These are phyloP conservation scores for Scenedesmus sp. DNA, from an alignment of 163 green algal genomes.

Conservation along the genomic window DNA sequence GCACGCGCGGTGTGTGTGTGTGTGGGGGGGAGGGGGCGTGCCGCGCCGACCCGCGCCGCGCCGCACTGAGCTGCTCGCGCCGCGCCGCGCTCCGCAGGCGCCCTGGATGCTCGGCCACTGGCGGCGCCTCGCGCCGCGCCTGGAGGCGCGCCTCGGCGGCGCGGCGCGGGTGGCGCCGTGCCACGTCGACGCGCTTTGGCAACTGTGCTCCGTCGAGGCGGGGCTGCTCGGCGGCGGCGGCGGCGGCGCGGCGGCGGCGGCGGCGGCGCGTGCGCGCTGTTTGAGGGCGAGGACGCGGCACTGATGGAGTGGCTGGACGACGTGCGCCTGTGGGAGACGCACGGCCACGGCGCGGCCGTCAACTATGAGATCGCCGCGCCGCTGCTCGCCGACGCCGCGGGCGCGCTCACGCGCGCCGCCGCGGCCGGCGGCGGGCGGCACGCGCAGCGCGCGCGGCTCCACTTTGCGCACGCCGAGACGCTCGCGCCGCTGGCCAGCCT, in stretches of 20 bases:
- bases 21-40: too few species aligned
- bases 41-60: too few species aligned
- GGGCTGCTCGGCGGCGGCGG: conserved; percentile 9
- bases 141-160: conserved; percentile 45
- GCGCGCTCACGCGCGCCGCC: conserved; percentile 14
- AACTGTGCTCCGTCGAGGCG: conserved; percentile 58
- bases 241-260: background rate
- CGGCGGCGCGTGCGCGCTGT: conserved; percentile 11
- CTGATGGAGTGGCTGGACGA: conserved; percentile 72
- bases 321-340: conserved; percentile 56
- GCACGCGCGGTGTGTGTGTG: background rate
- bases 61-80: too few species aligned
- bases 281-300: background rate
- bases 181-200: conserved; percentile 61
- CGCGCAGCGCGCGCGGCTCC: conserved; percentile 41
- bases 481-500: conserved; percentile 57
- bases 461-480: conserved; percentile 71
- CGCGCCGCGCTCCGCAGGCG: too few species aligned
- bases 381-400: conserved; percentile 50
- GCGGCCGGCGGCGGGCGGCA: background rate
- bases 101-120: conserved; percentile 47
- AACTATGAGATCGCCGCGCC: conserved; percentile 57
- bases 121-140: conserved; percentile 24
- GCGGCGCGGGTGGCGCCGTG: conserved; percentile 30
- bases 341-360: conserved; percentile 43